Evolutionary conservation across 768 basidiomycete species (phyloP).

Genomic region (Calocera viscosa): DNA sequence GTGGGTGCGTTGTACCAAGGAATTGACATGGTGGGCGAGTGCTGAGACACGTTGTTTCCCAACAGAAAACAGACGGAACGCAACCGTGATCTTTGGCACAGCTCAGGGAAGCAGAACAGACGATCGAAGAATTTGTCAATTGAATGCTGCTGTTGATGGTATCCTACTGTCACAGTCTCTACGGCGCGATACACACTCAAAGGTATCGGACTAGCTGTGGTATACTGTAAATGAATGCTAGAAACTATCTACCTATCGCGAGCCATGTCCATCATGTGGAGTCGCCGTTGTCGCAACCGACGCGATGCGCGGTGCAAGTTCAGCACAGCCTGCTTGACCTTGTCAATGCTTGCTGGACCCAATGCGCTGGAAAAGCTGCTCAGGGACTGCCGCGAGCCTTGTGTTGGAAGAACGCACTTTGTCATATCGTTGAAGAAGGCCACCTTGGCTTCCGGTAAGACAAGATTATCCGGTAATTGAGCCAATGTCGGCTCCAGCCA

Average conservation of each 20-base stretch:
- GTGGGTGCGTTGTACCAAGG: not conserved
- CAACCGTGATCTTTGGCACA: not conserved
- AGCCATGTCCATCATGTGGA: constrained; percentile 6
- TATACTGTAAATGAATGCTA: not conserved
- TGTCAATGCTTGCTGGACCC: constrained; percentile 53
- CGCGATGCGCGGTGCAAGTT: constrained; percentile 58
- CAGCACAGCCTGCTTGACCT: constrained; percentile 68
- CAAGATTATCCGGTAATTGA: constrained; percentile 47
- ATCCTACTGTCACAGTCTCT: constrained; percentile 4
- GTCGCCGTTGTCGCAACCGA: constrained; percentile 24
- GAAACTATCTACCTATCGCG: not conserved
- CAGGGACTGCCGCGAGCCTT: too few species aligned
- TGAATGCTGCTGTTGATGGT: not conserved
- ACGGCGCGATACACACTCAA: not conserved
- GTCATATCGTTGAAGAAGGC: constrained; percentile 64
- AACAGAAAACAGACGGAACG: not conserved
- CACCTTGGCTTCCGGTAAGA: constrained; percentile 52
- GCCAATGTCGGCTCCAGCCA: constrained; percentile 67
- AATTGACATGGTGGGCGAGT: not conserved
- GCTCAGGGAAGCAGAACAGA: too few species aligned
- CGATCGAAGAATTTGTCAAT: not conserved
- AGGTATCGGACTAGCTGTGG: constrained; percentile 2
- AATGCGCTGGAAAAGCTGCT: constrained; percentile 54
- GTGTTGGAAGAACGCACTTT: constrained; percentile 55
- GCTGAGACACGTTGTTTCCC: not conserved